phyloP scores from a whole-genome alignment of 805 yeast species.

The Saturnispora serradocipensis region DNA sequence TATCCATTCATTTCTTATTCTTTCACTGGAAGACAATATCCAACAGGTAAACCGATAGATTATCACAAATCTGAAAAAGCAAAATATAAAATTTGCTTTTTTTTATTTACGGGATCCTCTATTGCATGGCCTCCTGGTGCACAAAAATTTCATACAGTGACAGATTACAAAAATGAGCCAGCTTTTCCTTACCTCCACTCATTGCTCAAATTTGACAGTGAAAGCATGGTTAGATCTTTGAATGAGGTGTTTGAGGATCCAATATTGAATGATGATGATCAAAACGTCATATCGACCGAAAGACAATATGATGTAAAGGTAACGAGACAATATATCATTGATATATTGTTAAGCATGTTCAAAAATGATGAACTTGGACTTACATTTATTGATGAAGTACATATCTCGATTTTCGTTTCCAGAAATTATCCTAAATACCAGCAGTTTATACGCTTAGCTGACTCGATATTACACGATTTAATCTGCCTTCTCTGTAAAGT shows the following conservation, averaged over 20 bases:
- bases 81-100: slow-evolving; percentile 43
- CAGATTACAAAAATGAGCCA: slow-evolving; percentile 31
- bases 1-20: slow-evolving; percentile 59
- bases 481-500: slow-evolving; percentile 39
- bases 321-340: slow-evolving; percentile 70
- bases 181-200: slow-evolving; percentile 63
- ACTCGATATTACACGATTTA: slow-evolving; percentile 40
- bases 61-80: slow-evolving; percentile 30
- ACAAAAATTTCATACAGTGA: slow-evolving; percentile 27
- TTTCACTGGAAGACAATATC: slow-evolving; percentile 73
- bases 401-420: slow-evolving; percentile 63
- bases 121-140: slow-evolving; percentile 37
- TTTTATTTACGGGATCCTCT: slow-evolving; percentile 50
- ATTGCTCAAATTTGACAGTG: slow-evolving; percentile 46
- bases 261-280: slow-evolving; percentile 53
- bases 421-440: slow-evolving; percentile 76
- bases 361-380: slow-evolving; percentile 29
- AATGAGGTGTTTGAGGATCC: slow-evolving; percentile 83
- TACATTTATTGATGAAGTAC: slow-evolving; percentile 22
- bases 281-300: slow-evolving; percentile 13
- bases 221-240: slow-evolving; percentile 54
- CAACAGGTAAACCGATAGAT: slow-evolving; percentile 47
- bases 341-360: slow-evolving; percentile 55
- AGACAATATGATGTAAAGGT: slow-evolving; percentile 29
- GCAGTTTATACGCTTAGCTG: slow-evolving; percentile 72